phyloP scores from a whole-genome alignment of 257 asterid species.

The Solanum appendiculatum region DNA sequence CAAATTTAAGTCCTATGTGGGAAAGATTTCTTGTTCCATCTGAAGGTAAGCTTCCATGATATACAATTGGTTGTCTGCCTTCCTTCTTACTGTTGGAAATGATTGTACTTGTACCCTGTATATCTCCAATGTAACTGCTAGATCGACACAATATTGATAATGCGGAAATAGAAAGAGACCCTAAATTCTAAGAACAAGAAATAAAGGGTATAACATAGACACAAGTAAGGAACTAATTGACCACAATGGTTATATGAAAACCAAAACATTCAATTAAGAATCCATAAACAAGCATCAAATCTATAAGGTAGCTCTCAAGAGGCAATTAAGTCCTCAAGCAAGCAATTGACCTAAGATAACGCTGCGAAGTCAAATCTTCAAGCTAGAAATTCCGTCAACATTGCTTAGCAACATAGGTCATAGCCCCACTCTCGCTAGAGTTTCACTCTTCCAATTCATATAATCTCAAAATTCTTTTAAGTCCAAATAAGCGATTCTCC shows the following conservation, averaged over 20 bases:
- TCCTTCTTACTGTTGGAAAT: not conserved
- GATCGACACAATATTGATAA: not conserved
- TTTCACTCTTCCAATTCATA: not conserved
- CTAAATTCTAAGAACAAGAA: not conserved
- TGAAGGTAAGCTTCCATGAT: conserved; percentile 47
- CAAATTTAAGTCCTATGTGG: conserved; percentile 93
- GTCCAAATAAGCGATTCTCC: not conserved
- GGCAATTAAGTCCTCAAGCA: not conserved
- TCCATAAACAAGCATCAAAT: not conserved
- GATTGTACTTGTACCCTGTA: not conserved
- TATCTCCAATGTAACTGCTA: not conserved
- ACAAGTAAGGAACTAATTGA: not conserved
- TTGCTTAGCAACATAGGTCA: not conserved
- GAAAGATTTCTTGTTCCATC: conserved; percentile 64
- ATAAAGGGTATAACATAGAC: not conserved
- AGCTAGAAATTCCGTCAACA: not conserved
- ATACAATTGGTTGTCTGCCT: not conserved
- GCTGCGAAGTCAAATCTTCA: not conserved
- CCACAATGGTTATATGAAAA: not conserved
- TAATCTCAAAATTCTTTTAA: not conserved
- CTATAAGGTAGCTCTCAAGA: not conserved
- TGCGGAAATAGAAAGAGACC: not conserved
- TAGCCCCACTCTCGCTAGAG: not conserved
- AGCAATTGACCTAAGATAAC: not conserved
- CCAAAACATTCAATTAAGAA: not conserved